These are phyloP conservation scores for Debaryomycetaceae sp. DNA, from an alignment of 1,139 yeast species.

Conservation along the genomic window DNA sequence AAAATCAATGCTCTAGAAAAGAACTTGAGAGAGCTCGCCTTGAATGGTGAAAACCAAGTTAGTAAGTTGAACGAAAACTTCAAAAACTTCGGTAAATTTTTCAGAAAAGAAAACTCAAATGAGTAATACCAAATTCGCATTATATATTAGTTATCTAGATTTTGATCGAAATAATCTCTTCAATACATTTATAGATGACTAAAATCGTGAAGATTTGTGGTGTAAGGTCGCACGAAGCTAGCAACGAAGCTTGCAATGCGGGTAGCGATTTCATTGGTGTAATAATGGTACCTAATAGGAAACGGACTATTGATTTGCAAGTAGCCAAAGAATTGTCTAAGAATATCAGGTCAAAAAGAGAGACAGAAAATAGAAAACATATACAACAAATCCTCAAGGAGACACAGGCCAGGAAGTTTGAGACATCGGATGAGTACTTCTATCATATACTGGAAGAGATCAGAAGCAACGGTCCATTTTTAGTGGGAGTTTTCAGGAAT, in stretches of 20 bases:
- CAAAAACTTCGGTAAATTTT: conserved; percentile 56
- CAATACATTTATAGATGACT: conserved; percentile 7
- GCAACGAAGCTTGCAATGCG: conserved; percentile 57
- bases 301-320: conserved; percentile 59
- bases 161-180: too few species aligned
- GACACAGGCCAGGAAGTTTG: conserved; percentile 14
- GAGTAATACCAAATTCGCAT: conserved; percentile 1
- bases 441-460: conserved; percentile 26
- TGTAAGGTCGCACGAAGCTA: conserved; percentile 63
- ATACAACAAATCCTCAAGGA: conserved; percentile 18
- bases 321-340: conserved; percentile 55
- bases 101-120: conserved; percentile 40
- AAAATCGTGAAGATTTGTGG: conserved; percentile 79
- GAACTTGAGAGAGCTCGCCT: conserved; percentile 51
- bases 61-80: conserved; percentile 59
- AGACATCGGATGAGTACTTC: conserved; percentile 31
- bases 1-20: conserved; percentile 55
- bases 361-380: conserved; percentile 15
- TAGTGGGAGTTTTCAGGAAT: conserved; percentile 90
- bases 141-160: too few species aligned
- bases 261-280: conserved; percentile 83
- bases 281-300: conserved; percentile 79
- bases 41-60: conserved; percentile 53
- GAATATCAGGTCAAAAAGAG: conserved; percentile 22
- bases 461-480: conserved; percentile 56